A percentile compares a stretch with the other conserved stretches of the same genome.
These are phyloP conservation scores for Coemansia sp. DNA, from an alignment of 192 early-diverging fungal genomes.

Conservation along the genomic window DNA sequence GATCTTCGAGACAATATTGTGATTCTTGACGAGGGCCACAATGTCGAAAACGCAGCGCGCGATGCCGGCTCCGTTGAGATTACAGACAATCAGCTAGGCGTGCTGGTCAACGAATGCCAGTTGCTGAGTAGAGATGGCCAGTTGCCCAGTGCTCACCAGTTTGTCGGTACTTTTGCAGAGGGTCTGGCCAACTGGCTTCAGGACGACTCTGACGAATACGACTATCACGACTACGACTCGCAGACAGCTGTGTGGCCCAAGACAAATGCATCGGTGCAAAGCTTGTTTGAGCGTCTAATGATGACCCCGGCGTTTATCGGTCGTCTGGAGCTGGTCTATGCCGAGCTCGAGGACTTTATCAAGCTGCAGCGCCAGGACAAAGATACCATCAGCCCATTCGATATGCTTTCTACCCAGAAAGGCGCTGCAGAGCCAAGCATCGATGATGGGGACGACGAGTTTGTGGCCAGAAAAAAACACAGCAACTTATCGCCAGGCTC, in stretches of 20 bases:
- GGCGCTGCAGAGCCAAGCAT: too few species aligned
- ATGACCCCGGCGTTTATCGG: conserved; percentile 17
- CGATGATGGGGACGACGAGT: background rate
- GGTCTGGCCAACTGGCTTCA: conserved; percentile 27
- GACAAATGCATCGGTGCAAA: conserved; percentile 1
- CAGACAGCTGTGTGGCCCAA: conserved; percentile 46
- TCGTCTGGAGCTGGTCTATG: conserved; percentile 3
- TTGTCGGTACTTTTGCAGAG: conserved; percentile 14
- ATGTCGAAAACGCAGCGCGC: conserved; percentile 63
- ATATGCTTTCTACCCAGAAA: background rate
- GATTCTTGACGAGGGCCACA: conserved; percentile 69
- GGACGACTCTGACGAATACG: conserved; percentile 16
- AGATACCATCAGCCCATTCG: background rate
- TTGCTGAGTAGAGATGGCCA: conserved; percentile 18
- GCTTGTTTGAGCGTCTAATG: conserved; percentile 14
- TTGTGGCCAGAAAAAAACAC: background rate
- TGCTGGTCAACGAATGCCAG: conserved; percentile 36
- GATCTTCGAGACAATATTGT: conserved; percentile 52
- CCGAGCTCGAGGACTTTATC: conserved; percentile 19
- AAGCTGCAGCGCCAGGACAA: conserved; percentile 16
- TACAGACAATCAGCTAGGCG: conserved; percentile 38
- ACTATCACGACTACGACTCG: conserved; percentile 38
- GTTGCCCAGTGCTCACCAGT: conserved; percentile 19
- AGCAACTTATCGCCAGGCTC: conserved; percentile 24
- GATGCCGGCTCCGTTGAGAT: conserved; percentile 58